Percentiles rank a stretch among this genome's conserved stretches.
Evolutionary conservation across 495 filamentous ascomycete species (phyloP).

Genomic region (Daldinia vernicosa): DNA sequence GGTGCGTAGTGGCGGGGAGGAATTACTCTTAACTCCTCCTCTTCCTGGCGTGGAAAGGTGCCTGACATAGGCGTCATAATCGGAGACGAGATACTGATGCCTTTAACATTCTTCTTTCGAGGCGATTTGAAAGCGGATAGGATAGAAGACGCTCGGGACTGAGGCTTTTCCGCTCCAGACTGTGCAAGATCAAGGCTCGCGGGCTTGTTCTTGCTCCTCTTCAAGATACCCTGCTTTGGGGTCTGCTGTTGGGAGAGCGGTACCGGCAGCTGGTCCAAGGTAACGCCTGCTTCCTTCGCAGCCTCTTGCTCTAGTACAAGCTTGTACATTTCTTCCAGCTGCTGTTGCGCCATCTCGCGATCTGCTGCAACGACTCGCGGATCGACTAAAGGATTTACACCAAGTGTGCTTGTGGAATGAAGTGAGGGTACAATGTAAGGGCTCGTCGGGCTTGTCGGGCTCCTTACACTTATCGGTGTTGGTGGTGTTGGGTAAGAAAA

Average conservation of each 20-base stretch:
- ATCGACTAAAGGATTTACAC: slow-evolving; percentile 67
- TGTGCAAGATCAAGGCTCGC: slow-evolving; percentile 56
- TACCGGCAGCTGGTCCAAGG: slow-evolving; percentile 47
- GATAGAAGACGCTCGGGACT: slow-evolving; percentile 61
- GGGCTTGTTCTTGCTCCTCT: slow-evolving; percentile 56
- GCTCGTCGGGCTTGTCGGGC: slow-evolving; percentile 62
- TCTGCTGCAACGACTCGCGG: slow-evolving; percentile 76
- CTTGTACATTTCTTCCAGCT: slow-evolving; percentile 90
- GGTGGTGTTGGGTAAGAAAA: slow-evolving; percentile 57
- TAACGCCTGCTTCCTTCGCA: slow-evolving; percentile 63
- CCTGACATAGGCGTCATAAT: slow-evolving; percentile 64
- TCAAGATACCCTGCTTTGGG: slow-evolving; percentile 48
- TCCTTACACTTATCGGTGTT: slow-evolving; percentile 57
- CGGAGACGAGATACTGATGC: slow-evolving; percentile 62
- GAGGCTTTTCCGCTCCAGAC: slow-evolving; percentile 50
- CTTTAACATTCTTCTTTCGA: slow-evolving; percentile 53
- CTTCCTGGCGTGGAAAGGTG: slow-evolving; percentile 58
- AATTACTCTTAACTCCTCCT: slow-evolving; percentile 61
- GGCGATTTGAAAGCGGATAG: slow-evolving; percentile 63
- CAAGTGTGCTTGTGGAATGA: slow-evolving; percentile 55
- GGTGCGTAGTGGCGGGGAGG: slow-evolving; percentile 60
- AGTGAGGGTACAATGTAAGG: slow-evolving; percentile 60
- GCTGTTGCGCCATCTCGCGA: slow-evolving; percentile 72
- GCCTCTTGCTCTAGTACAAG: slow-evolving; percentile 91
- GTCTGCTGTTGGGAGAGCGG: slow-evolving; percentile 39